Conservation (phyloP, 306 rosid genomes). For the Leucaena leucocephala region DNA sequence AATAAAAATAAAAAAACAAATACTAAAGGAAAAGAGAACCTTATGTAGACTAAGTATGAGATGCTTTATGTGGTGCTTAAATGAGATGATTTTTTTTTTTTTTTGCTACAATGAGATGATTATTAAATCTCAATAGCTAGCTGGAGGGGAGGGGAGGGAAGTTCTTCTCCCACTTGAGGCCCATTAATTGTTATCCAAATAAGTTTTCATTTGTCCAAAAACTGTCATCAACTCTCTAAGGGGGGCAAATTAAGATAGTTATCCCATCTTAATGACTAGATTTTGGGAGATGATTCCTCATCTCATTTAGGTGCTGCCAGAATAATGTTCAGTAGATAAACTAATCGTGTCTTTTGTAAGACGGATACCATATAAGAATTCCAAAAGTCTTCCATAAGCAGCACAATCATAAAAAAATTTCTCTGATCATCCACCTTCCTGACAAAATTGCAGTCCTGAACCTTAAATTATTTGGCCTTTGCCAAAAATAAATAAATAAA, state of each 20-base stretch:
- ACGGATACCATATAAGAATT: not conserved
- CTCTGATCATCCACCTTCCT: not conserved
- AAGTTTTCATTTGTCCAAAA: not conserved
- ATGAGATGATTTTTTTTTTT: too few relatives aligned
- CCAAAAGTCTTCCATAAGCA: not conserved
- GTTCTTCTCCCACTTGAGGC: not conserved
- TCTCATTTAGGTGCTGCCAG: not conserved
- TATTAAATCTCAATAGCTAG: not conserved
- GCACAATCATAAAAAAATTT: not conserved
- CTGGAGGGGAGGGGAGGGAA: not conserved
- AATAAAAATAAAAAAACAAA: not conserved
- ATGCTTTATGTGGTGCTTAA: not conserved
- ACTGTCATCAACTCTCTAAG: not conserved
- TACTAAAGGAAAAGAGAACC: not conserved
- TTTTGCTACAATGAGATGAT: too few relatives aligned
- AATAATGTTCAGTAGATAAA: not conserved
- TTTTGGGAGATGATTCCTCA: not conserved
- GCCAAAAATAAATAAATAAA: too few relatives aligned
- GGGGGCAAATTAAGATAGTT: not conserved
- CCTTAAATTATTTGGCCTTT: not conserved
- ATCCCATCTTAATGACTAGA: not conserved
- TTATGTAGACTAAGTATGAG: not conserved
- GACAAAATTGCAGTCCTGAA: not conserved
- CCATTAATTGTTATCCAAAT: not conserved
- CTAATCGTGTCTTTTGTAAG: not conserved